Percentiles rank a stretch among this genome's conserved stretches.
Conservation (phyloP, 83 land plant species). For the Thuja plicata region DNA sequence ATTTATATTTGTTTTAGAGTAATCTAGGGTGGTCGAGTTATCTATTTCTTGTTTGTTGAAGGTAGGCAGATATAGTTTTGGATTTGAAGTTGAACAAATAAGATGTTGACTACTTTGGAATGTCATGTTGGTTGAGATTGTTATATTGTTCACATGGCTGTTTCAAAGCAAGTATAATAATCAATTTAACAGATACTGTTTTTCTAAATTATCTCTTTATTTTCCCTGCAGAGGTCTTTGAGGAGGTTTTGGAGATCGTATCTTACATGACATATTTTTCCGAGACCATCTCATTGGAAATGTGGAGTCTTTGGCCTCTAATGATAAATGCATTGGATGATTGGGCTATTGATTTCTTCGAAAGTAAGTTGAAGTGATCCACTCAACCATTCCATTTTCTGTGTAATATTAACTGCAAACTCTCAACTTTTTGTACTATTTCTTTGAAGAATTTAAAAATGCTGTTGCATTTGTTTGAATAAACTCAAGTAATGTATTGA, state of each 20-base stretch:
- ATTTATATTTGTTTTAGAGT: neutral
- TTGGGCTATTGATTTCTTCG: conserved; percentile 98
- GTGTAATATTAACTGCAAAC: neutral
- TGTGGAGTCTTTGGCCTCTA: conserved; percentile 99
- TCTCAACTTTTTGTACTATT: neutral
- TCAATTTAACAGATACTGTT: neutral
- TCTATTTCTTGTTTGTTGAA: neutral
- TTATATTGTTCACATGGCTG: neutral
- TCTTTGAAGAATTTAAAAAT: neutral
- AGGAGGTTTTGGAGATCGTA: conserved; percentile 97
- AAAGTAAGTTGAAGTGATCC: conserved; percentile 55
- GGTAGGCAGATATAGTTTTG: neutral
- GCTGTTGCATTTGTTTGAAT: neutral
- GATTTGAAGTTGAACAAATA: neutral
- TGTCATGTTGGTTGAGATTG: neutral
- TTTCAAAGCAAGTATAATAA: neutral
- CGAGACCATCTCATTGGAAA: conserved; percentile 84
- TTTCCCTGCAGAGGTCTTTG: conserved; percentile 88
- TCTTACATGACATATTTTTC: conserved; percentile 98
- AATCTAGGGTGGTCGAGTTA: neutral
- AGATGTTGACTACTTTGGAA: neutral
- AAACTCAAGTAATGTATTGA: neutral
- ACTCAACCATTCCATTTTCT: neutral
- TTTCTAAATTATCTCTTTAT: neutral
- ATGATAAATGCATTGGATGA: conserved; percentile 90